Percentiles rank a stretch among this genome's conserved stretches.
Evolutionary conservation across 2,329 filamentous ascomycete genomes (phyloP).

Genomic region (Xylaria arbuscula): DNA sequence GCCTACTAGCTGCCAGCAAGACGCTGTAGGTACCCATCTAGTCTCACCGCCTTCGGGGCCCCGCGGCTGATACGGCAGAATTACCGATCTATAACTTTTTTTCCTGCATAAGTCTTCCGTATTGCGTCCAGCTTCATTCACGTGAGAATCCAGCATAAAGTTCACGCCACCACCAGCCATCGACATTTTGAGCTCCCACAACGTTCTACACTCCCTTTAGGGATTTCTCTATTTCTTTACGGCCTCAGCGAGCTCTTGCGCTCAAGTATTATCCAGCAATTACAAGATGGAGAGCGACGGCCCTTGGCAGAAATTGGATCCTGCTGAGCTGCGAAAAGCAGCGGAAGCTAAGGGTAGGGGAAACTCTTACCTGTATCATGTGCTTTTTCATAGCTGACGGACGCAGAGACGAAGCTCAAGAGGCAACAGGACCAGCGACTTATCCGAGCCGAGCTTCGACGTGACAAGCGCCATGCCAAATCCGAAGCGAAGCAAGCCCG

Average conservation of each 20-base stretch:
- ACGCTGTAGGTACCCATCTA: not conserved
- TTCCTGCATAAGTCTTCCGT: not conserved
- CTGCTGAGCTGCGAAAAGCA: conserved; percentile 41
- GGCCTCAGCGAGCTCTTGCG: not conserved
- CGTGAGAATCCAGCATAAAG: not conserved
- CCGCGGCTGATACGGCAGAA: conserved; percentile 36
- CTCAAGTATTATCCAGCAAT: not conserved
- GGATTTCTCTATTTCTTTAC: not conserved
- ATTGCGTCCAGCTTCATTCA: not conserved
- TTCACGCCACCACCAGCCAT: not conserved
- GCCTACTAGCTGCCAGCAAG: not conserved
- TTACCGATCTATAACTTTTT: conserved; percentile 31
- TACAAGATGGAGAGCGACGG: conserved; percentile 42
- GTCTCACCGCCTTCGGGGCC: conserved; percentile 36
- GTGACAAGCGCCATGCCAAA: conserved; percentile 53
- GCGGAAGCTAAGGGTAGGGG: conserved; percentile 43
- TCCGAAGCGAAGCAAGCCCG: conserved; percentile 54
- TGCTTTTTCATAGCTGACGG: conserved; percentile 27
- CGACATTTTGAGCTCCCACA: not conserved
- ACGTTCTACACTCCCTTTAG: not conserved
- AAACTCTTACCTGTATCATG: not conserved
- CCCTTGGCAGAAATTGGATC: conserved; percentile 42
- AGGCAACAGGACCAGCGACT: conserved; percentile 46
- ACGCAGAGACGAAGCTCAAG: conserved; percentile 47
- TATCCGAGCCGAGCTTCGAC: conserved; percentile 48